Conservation (phyloP, 1,139 yeast genomes). For the Hyphopichia burtonii region DNA sequence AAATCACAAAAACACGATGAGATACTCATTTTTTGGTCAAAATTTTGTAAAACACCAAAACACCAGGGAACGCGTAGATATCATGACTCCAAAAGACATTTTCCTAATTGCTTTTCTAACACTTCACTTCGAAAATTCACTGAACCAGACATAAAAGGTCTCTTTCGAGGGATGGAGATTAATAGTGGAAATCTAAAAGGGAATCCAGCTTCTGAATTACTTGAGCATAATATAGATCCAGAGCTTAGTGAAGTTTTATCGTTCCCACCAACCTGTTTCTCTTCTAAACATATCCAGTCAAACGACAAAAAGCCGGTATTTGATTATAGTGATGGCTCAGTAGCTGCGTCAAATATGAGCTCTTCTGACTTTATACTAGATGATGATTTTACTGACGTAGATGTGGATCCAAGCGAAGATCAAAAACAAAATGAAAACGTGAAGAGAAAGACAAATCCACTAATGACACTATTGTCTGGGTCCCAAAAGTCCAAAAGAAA, state of each 20-base stretch:
- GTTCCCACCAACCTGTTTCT: background rate
- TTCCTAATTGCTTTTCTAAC: no score
- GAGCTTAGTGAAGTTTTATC: background rate
- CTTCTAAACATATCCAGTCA: no score
- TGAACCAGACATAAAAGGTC: no score
- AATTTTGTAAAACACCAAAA: background rate
- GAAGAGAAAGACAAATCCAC: background rate
- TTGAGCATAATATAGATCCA: background rate
- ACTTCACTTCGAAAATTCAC: no score
- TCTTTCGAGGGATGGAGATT: no score
- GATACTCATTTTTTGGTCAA: background rate
- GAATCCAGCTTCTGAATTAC: background rate
- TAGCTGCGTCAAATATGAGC: background rate
- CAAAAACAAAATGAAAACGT: background rate
- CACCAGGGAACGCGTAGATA: background rate
- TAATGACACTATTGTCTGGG: conserved; percentile 12
- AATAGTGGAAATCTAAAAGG: no score
- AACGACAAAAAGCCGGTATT: background rate
- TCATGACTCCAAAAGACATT: no score
- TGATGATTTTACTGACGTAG: conserved; percentile 17
- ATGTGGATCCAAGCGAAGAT: conserved; percentile 9
- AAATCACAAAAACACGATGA: conserved; percentile 1
- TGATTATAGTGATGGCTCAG: background rate
- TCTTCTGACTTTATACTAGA: conserved; percentile 8
- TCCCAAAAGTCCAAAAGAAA: conserved; percentile 5